Conservation (phyloP, 139 green algal species). For the Chlorella sp. region DNA sequence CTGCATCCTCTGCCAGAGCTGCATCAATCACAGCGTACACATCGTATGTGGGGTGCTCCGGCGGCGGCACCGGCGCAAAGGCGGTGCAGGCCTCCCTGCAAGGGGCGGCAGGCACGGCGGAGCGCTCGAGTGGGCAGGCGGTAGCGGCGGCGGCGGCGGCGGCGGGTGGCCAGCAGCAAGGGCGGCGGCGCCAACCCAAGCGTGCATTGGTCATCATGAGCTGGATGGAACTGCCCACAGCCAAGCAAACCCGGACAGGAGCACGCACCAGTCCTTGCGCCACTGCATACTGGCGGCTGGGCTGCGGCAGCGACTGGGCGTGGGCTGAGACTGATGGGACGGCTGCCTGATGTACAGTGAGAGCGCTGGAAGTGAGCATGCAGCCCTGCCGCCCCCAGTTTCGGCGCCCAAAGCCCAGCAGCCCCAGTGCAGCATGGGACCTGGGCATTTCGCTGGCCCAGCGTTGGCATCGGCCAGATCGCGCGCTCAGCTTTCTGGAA, state of each 20-base stretch:
- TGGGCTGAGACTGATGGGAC: no score
- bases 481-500: no score
- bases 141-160: neutral
- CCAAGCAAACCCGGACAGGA: neutral
- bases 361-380: neutral
- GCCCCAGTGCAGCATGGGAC: no score
- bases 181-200: neutral
- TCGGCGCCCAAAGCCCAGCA: no score
- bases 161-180: neutral
- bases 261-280: slow-evolving; percentile 34
- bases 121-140: neutral
- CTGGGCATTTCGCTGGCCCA: no score
- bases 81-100: slow-evolving; percentile 2
- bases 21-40: slow-evolving; percentile 63
- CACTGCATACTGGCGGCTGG: slow-evolving; percentile 23
- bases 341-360: neutral
- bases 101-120: neutral
- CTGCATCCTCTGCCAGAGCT: slow-evolving; percentile 90
- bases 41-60: slow-evolving; percentile 84
- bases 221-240: no score
- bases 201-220: neutral
- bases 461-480: no score
- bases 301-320: no score
- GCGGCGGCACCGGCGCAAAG: slow-evolving; percentile 61
- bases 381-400: no score